Base-by-base conservation (phyloP, 2,329 filamentous ascomycete genomes). In the Pseudocercospora eumusae region DNA sequence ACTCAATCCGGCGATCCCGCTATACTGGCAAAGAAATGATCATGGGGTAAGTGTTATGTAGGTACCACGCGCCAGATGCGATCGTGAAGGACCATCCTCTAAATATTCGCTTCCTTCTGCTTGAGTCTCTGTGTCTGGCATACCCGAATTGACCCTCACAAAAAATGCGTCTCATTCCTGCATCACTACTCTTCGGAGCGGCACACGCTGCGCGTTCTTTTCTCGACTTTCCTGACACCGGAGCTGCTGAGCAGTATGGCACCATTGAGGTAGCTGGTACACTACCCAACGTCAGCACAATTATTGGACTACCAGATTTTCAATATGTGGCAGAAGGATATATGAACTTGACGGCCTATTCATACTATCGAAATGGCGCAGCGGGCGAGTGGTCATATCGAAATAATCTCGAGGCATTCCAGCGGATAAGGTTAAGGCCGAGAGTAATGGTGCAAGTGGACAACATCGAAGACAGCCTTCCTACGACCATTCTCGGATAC, bases 401-500 rank as follows among this genome's bases (percentile, higher is more conserved):
- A n/a, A 68, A 70, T 49, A 72, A 72, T 59, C 62, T 72, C 47
- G 66, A 68, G 55, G 65, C 63, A 44, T 71, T 66, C 60, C 60
- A 68, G 40, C 68, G 69, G 49, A 58, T 70, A 33, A 56, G 67
- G 18, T 58, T 64, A 10, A 60, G 64, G 15, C 64, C 64, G 4
- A 54, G 64, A 33, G 62, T 65, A 13, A 62, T 70, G 63, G 68
- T 66, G 25, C 63, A 64, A 36, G 68, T 70, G 57, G 67, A 66
- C 56, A 68, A 70, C 25, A 64, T 65, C 18, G 69, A 71, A 21
- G 66, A 65, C 18, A 66, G 64, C 2, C 60, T 68, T 36, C 64
- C 65, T 27, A 96, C 93, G 23, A 96, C 88, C 2, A 97, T 98
- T 91, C 88, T 98, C 10, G 93, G 92, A 66, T 86, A 88, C 45